Evolutionary conservation across 2,329 filamentous ascomycete species (phyloP).

Genomic region (Plenodomus biglobosus): DNA sequence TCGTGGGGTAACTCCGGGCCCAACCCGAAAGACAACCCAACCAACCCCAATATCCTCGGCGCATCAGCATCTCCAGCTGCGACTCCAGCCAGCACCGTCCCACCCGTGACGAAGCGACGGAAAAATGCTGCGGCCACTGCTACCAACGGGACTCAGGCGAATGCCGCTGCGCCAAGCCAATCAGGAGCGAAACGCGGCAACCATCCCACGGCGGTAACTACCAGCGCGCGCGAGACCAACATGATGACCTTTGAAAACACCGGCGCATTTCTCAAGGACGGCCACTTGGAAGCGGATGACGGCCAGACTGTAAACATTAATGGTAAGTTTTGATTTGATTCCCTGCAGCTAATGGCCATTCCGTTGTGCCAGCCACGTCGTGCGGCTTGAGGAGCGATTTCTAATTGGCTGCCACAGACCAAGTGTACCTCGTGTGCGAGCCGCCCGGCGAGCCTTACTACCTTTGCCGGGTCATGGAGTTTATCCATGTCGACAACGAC

Average conservation of each 20-base stretch:
- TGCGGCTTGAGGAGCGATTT: slow-evolving; percentile 27
- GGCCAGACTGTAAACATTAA: slow-evolving; percentile 81
- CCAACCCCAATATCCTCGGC: slow-evolving; percentile 53
- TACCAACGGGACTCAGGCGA: slow-evolving; percentile 40
- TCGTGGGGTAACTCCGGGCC: slow-evolving; percentile 41
- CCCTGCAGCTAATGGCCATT: slow-evolving; percentile 25
- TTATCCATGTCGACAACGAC: slow-evolving; percentile 75
- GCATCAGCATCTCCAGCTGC: slow-evolving; percentile 60
- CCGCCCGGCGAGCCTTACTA: slow-evolving; percentile 98
- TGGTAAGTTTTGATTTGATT: slow-evolving; percentile 59
- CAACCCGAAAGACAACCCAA: slow-evolving; percentile 40
- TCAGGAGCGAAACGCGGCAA: slow-evolving; percentile 36
- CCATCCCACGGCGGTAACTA: slow-evolving; percentile 44
- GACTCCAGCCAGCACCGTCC: slow-evolving; percentile 38
- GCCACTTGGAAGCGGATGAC: slow-evolving; percentile 84
- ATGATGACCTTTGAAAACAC: slow-evolving; percentile 84
- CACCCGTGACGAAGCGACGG: slow-evolving; percentile 68
- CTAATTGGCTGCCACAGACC: slow-evolving; percentile 58
- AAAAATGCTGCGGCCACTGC: slow-evolving; percentile 64
- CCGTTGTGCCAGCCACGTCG: slow-evolving; percentile 34
- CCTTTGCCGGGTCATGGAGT: slow-evolving; percentile 97
- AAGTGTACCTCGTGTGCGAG: slow-evolving; percentile 96
- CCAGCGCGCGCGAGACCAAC: slow-evolving; percentile 66
- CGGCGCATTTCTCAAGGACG: slow-evolving; percentile 68
- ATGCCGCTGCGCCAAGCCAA: slow-evolving; percentile 46